Percentiles rank a stretch among this genome's conserved stretches.
These are phyloP conservation scores for Candida freyschussii DNA, from an alignment of 1,139 yeast species.

Conservation along the genomic window DNA sequence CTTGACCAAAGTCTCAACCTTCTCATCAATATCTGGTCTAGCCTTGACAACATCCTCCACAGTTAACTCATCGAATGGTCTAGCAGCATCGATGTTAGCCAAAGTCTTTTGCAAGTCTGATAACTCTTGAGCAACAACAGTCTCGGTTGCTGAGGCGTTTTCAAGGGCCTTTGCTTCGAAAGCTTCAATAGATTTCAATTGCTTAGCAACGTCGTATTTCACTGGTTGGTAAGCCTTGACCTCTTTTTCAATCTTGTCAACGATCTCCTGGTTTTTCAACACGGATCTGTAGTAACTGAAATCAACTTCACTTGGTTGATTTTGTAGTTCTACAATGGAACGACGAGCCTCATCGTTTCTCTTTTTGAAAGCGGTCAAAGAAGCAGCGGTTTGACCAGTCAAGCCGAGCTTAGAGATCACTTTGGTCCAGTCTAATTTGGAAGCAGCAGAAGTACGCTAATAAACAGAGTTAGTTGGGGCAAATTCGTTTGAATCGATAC, in stretches of 20 bases:
- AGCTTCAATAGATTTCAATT: conserved; percentile 85
- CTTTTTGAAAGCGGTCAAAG: conserved; percentile 91
- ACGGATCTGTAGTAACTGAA: conserved; percentile 73
- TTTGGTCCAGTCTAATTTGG: conserved; percentile 94
- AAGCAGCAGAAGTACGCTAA: conserved; percentile 52
- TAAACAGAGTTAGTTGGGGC: not conserved
- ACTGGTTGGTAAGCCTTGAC: conserved; percentile 75
- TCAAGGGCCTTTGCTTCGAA: conserved; percentile 94
- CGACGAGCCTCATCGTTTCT: conserved; percentile 97
- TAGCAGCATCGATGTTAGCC: conserved; percentile 90
- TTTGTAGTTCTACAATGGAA: conserved; percentile 61
- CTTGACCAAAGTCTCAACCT: conserved; percentile 92
- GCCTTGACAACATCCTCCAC: conserved; percentile 93
- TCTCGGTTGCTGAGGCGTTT: conserved; percentile 92
- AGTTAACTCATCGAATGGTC: conserved; percentile 96
- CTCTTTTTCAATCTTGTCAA: conserved; percentile 77
- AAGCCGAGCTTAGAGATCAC: conserved; percentile 85
- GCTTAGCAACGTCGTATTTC: conserved; percentile 81
- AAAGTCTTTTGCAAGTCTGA: conserved; percentile 81
- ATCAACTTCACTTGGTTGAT: conserved; percentile 75
- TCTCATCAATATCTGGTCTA: conserved; percentile 95
- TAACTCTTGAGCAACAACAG: conserved; percentile 81
- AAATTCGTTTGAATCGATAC: too few relatives aligned
- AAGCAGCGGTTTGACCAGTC: conserved; percentile 86
- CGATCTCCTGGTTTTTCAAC: conserved; percentile 76